Conservation (phyloP, 1,139 yeast species). For the Eremothecium cymbalariae region DNA sequence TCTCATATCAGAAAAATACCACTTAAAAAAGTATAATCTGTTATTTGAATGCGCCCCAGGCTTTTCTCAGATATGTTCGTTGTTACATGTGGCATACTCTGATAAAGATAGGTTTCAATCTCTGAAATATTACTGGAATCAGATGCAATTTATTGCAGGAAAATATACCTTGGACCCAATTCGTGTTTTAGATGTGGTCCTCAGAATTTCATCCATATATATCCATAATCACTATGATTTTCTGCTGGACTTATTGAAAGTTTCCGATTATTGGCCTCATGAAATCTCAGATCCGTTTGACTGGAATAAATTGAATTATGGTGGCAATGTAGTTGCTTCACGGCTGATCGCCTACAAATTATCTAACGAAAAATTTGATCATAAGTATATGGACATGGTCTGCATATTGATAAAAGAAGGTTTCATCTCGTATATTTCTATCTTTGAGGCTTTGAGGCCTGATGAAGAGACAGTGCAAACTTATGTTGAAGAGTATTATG, state of each 20-base stretch:
- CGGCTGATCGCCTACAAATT: conserved; percentile 53
- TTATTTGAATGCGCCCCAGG: conserved; percentile 80
- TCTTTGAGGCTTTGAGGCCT: conserved; percentile 53
- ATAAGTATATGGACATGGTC: conserved; percentile 42
- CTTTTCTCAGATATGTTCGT: conserved; percentile 55
- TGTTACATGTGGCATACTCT: conserved; percentile 41
- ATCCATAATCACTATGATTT: conserved; percentile 42
- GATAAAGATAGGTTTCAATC: conserved; percentile 38
- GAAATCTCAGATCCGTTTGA: conserved; percentile 31
- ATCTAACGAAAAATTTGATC: conserved; percentile 27
- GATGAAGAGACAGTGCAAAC: conserved; percentile 29
- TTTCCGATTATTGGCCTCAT: conserved; percentile 62
- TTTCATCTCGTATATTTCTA: conserved; percentile 53
- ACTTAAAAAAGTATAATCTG: conserved; percentile 65
- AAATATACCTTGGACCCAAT: conserved; percentile 73
- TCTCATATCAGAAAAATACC: conserved; percentile 34
- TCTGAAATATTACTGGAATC: conserved; percentile 41
- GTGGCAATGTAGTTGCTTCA: conserved; percentile 57
- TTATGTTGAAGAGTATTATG: conserved; percentile 42
- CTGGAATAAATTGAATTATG: conserved; percentile 34
- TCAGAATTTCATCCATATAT: conserved; percentile 44
- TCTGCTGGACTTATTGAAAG: conserved; percentile 42
- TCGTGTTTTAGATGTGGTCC: conserved; percentile 54
- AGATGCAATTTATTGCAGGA: conserved; percentile 58
- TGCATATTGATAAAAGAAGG: conserved; percentile 62